These are phyloP conservation scores for Coemansia sp. DNA, from an alignment of 192 early-diverging fungal genomes.

Conservation along the genomic window DNA sequence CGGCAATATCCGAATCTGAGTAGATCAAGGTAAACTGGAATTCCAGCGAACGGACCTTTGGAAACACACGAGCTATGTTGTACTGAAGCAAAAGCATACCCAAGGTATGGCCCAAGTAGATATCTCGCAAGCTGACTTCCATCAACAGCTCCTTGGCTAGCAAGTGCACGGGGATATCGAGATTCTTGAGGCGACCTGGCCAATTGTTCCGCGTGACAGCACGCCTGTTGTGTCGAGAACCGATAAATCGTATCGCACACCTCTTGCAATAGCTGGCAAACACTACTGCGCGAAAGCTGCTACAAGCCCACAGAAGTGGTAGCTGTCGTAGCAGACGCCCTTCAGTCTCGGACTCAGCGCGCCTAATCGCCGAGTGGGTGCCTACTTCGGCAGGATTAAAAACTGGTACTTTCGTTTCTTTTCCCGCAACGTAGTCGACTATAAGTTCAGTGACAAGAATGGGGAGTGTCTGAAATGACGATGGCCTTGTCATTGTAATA, in stretches of 20 bases:
- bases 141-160: background rate
- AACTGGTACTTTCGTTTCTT: background rate
- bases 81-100: background rate
- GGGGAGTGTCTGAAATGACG: background rate
- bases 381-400: background rate
- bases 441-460: background rate
- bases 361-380: too few relatives aligned
- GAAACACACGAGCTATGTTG: background rate
- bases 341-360: too few relatives aligned
- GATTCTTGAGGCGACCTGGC: background rate
- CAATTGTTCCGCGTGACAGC: background rate
- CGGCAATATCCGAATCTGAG: background rate
- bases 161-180: background rate
- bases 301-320: background rate
- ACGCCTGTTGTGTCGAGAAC: background rate
- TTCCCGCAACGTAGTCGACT: background rate
- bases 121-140: background rate
- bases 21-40: background rate
- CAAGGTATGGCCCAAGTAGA: background rate
- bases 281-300: background rate
- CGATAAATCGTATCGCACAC: background rate
- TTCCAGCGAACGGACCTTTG: background rate
- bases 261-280: background rate
- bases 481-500: background rate
- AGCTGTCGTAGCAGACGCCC: background rate